Percentiles rank a stretch among this genome's conserved stretches.
phyloP scores from a whole-genome alignment of 176 grass and related monocot genomes.

The Aegilops tauschii region DNA sequence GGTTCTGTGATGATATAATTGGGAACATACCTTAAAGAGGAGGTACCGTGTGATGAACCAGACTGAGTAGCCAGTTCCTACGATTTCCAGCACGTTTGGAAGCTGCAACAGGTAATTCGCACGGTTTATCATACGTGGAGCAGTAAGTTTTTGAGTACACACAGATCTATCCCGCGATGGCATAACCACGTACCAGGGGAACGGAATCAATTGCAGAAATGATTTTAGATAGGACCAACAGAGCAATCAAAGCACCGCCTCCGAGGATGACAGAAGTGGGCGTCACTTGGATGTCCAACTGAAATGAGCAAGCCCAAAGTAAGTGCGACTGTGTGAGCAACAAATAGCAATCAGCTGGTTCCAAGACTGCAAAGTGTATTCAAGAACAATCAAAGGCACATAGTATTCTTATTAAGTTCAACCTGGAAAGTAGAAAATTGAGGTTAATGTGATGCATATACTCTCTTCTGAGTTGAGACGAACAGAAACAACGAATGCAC shows the following conservation, averaged over 20 bases:
- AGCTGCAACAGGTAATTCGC: constrained; percentile 43
- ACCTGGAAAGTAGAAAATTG: neutral
- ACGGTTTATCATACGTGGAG: neutral
- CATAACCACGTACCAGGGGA: constrained; percentile 68
- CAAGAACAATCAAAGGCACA: neutral
- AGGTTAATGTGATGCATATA: neutral
- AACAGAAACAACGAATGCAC: neutral
- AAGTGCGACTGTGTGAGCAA: neutral
- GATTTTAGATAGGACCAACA: constrained; percentile 60
- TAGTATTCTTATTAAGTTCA: neutral
- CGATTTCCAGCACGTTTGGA: constrained; percentile 69
- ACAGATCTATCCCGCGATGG: neutral
- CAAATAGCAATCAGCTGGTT: neutral
- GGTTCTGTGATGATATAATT: neutral
- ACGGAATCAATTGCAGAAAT: constrained; percentile 70
- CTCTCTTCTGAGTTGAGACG: neutral
- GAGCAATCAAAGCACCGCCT: constrained; percentile 42
- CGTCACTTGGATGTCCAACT: constrained; percentile 76
- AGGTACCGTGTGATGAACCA: constrained; percentile 61
- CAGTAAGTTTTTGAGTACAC: neutral
- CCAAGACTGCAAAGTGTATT: neutral
- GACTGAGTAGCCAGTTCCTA: constrained; percentile 56
- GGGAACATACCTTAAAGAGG: constrained; percentile 54
- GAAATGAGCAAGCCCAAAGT: constrained; percentile 17
- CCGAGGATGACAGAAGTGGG: constrained; percentile 51